Conservation (phyloP, 148 eudicot genomes). For the Chenopodium berlandieri region DNA sequence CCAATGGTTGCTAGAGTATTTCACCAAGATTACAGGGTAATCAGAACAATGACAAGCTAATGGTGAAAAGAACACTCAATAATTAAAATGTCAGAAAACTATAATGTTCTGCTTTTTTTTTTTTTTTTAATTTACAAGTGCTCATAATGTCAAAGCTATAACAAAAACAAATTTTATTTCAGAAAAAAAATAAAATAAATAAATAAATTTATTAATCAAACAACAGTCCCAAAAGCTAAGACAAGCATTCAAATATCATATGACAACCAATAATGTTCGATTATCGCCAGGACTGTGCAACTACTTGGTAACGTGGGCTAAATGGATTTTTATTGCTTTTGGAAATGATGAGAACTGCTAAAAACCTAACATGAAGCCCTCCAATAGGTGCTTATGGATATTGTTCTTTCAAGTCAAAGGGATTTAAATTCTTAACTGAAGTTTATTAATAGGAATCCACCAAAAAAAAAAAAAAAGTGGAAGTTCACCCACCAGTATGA, state of each 20-base stretch:
- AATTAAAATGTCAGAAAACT: background rate
- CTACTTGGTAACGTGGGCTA: background rate
- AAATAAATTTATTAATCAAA: background rate
- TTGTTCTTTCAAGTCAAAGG: background rate
- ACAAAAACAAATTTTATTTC: background rate
- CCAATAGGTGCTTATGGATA: background rate
- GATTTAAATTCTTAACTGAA: background rate
- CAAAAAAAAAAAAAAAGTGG: too few relatives aligned
- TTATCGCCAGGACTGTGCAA: background rate
- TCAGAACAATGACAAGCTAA: background rate
- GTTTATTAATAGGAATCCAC: background rate
- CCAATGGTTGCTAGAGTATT: background rate
- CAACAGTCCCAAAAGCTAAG: background rate
- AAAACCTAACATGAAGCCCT: background rate
- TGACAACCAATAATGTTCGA: background rate
- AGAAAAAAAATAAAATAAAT: too few relatives aligned
- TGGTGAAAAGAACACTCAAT: background rate
- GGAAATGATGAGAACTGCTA: background rate
- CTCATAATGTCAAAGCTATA: background rate
- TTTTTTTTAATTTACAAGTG: background rate
- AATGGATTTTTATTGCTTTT: background rate
- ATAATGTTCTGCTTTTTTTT: background rate
- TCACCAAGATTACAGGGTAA: background rate
- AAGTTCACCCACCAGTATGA: constrained; percentile 55
- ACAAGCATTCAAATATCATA: background rate